phyloP scores from a whole-genome alignment of 345 rosid genomes.

The Linum usitatissimum region DNA sequence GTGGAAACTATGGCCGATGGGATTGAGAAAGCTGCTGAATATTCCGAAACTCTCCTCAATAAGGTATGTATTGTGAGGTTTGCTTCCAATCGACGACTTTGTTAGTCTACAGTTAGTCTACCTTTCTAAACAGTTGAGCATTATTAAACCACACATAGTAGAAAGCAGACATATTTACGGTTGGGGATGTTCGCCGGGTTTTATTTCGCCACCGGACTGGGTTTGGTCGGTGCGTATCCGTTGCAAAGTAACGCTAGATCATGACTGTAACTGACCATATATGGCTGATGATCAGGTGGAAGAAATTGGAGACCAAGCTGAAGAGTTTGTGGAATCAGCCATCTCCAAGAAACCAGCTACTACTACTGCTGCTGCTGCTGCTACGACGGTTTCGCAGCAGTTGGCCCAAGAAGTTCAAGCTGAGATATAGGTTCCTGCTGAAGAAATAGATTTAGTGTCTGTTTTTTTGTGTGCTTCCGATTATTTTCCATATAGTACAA shows the following conservation, averaged over 20 bases:
- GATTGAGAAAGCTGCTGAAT: neutral
- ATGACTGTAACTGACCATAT: too few species aligned
- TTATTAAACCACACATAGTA: too few species aligned
- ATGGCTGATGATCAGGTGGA: neutral
- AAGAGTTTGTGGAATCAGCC: neutral
- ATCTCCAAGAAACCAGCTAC: neutral
- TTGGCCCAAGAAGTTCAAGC: neutral
- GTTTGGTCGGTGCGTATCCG: too few species aligned
- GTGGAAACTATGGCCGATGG: neutral
- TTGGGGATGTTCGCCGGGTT: too few species aligned
- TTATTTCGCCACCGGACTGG: too few species aligned
- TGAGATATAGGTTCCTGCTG: neutral
- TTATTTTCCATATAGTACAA: too few species aligned
- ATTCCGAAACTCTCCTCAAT: neutral
- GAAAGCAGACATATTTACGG: too few species aligned
- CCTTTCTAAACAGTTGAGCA: too few species aligned
- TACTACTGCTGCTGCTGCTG: neutral
- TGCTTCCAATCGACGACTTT: neutral
- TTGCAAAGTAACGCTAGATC: too few species aligned
- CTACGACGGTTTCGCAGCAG: neutral
- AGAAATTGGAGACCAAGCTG: neutral
- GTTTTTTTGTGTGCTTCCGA: too few species aligned
- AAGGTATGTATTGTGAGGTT: neutral
- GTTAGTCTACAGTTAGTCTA: too few species aligned
- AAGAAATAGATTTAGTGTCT: too few species aligned